Conservation (phyloP, 768 basidiomycete genomes). For the Trametes sanguinea region DNA sequence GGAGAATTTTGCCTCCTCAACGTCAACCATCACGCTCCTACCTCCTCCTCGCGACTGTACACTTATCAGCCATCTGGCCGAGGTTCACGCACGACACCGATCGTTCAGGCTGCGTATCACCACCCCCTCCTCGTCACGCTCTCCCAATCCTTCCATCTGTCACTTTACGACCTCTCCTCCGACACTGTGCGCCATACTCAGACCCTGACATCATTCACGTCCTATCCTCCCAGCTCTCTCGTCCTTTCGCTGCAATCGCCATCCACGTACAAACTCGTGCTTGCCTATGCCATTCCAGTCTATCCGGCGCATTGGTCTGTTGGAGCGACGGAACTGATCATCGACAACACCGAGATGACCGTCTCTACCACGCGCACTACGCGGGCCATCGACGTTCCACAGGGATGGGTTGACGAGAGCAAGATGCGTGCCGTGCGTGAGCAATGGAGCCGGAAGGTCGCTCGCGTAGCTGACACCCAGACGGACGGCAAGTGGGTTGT, state of each 20-base stretch:
- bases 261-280: conserved; percentile 66
- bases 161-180: conserved; percentile 68
- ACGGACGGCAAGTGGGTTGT: conserved; percentile 89
- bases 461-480: conserved; percentile 68
- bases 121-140: conserved; percentile 77
- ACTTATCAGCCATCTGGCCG: conserved; percentile 49
- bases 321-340: conserved; percentile 75
- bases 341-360: conserved; percentile 48
- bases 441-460: conserved; percentile 79
- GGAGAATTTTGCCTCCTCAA: conserved; percentile 67
- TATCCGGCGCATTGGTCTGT: conserved; percentile 82
- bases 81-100: conserved; percentile 43
- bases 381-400: conserved; percentile 70
- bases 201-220: conserved; percentile 74
- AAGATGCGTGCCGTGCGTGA: conserved; percentile 65
- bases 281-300: conserved; percentile 75
- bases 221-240: conserved; percentile 78
- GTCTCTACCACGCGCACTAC: conserved; percentile 62
- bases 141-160: conserved; percentile 65
- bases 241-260: conserved; percentile 67
- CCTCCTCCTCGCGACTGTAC: conserved; percentile 42
- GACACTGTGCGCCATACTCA: conserved; percentile 57
- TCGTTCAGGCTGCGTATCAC: conserved; percentile 72
- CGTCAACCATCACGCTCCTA: conserved; percentile 48
- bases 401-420: conserved; percentile 69